Conservation (phyloP, 2,329 filamentous ascomycete genomes). For the Hirsutella minnesotensis region DNA sequence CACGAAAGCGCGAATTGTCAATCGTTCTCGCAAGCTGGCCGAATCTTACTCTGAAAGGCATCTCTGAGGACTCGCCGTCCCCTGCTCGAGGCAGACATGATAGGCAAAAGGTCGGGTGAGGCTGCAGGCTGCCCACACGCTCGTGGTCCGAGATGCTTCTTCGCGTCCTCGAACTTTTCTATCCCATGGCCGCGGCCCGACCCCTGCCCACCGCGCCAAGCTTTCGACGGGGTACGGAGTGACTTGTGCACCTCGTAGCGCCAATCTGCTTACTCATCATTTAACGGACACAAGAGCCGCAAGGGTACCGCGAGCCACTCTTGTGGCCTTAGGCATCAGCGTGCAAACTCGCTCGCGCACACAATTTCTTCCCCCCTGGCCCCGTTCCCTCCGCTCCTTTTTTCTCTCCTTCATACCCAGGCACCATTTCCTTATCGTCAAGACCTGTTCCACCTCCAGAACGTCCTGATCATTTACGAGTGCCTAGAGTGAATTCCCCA, state of each 20-base stretch:
- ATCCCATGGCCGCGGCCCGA: not conserved
- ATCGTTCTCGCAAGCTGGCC: not conserved
- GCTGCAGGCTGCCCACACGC: constrained; percentile 4
- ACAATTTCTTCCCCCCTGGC: constrained; percentile 5
- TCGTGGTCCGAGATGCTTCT: constrained; percentile 2
- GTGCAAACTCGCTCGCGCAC: not conserved
- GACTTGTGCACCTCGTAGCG: not conserved
- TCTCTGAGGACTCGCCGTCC: constrained; percentile 37
- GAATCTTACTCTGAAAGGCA: constrained; percentile 35
- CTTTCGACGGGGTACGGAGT: not conserved
- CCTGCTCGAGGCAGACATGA: constrained; percentile 45
- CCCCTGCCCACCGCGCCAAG: not conserved
- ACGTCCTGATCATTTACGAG: constrained; percentile 81
- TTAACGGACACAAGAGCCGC: too few species aligned
- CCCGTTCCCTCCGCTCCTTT: constrained; percentile 4
- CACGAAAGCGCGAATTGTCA: not conserved
- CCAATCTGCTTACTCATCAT: too few species aligned
- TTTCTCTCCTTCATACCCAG: constrained; percentile 34
- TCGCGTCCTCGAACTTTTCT: constrained; percentile 14
- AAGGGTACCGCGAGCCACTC: not conserved
- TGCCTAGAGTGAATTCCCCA: constrained; percentile 64
- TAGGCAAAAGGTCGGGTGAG: constrained; percentile 7
- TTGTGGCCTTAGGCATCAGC: constrained; percentile 15
- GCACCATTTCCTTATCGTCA: constrained; percentile 96
- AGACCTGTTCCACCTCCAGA: constrained; percentile 55